Conservation (phyloP, 1,284 basidiomycete genomes). For the Ganoderma boninense region DNA sequence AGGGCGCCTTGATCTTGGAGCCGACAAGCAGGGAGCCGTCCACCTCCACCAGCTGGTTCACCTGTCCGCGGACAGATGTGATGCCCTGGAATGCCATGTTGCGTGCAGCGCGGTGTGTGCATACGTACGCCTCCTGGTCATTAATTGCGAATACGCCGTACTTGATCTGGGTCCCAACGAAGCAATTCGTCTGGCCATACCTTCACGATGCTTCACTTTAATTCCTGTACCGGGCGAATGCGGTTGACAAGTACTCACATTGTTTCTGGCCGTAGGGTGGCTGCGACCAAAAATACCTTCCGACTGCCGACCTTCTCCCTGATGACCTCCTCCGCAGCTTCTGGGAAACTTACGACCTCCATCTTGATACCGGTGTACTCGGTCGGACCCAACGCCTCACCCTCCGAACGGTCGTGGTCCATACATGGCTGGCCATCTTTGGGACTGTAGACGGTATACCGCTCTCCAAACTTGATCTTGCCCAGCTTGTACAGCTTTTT, state of each 20-base stretch:
- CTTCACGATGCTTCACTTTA: slow-evolving; percentile 46
- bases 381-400: slow-evolving; percentile 95
- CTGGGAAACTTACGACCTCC: slow-evolving; percentile 88
- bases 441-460: slow-evolving; percentile 99
- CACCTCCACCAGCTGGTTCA: slow-evolving; percentile 79
- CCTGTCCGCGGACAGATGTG: slow-evolving; percentile 73
- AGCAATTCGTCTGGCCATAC: slow-evolving; percentile 99
- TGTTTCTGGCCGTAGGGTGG: slow-evolving; percentile 96
- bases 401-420: slow-evolving; percentile 98
- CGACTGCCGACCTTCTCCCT: slow-evolving; percentile 78
- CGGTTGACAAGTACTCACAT: slow-evolving; percentile 68
- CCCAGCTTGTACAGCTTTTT: slow-evolving; percentile 89
- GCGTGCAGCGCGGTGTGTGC: slow-evolving; percentile 90
- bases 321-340: slow-evolving; percentile 66
- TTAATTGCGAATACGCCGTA: slow-evolving; percentile 93
- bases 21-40: slow-evolving; percentile 87
- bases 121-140: slow-evolving; percentile 89
- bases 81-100: slow-evolving; percentile 98
- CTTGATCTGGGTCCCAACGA: slow-evolving; percentile 90
- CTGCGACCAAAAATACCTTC: slow-evolving; percentile 93
- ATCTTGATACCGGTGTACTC: slow-evolving; percentile 98
- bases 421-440: slow-evolving; percentile 99
- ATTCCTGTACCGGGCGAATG: not conserved
- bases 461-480: slow-evolving; percentile 98
- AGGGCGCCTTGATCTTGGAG: slow-evolving; percentile 91